phyloP scores from a whole-genome alignment of 208 protist species.

The Crithidia mellificae region DNA sequence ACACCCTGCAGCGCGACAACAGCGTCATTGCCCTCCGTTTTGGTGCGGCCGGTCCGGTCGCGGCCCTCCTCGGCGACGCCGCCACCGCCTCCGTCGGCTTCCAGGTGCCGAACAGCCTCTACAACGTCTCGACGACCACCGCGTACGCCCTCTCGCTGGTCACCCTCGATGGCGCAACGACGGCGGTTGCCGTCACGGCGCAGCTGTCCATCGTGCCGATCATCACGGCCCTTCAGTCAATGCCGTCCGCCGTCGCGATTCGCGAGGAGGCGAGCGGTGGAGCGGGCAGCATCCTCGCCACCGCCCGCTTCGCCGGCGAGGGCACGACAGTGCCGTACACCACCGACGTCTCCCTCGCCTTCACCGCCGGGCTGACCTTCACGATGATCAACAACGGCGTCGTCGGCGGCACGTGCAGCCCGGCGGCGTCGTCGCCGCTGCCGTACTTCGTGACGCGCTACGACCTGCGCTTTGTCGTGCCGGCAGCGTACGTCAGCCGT shows the following conservation, averaged over 20 bases:
- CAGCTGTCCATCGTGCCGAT: slow-evolving; percentile 37
- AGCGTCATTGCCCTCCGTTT: slow-evolving; percentile 29
- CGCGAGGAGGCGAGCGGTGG: slow-evolving; percentile 23
- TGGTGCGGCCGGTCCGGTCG: slow-evolving; percentile 23
- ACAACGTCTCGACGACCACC: slow-evolving; percentile 15
- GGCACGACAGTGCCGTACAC: slow-evolving; percentile 54
- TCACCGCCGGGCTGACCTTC: slow-evolving; percentile 41
- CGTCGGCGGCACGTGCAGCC: slow-evolving; percentile 42
- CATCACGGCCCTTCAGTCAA: slow-evolving; percentile 32
- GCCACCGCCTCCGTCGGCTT: slow-evolving; percentile 16
- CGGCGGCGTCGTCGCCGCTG: slow-evolving; percentile 34
- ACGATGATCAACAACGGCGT: slow-evolving; percentile 73
- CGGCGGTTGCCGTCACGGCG: slow-evolving; percentile 3
- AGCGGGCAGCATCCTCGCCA: slow-evolving; percentile 29
- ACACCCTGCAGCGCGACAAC: slow-evolving; percentile 7
- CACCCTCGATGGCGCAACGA: slow-evolving; percentile 12
- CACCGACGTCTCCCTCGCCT: slow-evolving; percentile 32
- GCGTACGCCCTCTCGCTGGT: slow-evolving; percentile 14
- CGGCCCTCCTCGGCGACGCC: slow-evolving; percentile 17
- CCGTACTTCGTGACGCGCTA: slow-evolving; percentile 46
- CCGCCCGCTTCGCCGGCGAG: slow-evolving; percentile 39
- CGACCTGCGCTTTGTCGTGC: slow-evolving; percentile 40
- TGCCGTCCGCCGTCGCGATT: slow-evolving; percentile 23
- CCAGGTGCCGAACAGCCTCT: slow-evolving; percentile 28
- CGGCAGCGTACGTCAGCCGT: slow-evolving; percentile 22